phyloP scores from a whole-genome alignment of 2,329 filamentous ascomycete genomes.

The Monosporascus ibericus region DNA sequence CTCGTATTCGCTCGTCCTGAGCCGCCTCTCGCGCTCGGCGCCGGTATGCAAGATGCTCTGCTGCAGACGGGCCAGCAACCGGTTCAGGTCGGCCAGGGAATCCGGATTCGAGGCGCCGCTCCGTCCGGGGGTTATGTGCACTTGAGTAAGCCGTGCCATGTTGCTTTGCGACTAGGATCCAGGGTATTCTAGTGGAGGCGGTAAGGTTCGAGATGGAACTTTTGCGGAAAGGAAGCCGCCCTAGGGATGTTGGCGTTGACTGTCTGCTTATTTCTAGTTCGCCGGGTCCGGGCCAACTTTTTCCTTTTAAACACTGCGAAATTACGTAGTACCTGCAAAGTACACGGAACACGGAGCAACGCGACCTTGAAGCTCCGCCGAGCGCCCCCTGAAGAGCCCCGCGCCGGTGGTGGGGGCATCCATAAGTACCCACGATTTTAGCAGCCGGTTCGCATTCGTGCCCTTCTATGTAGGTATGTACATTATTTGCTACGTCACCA shows the following conservation, averaged over 20 bases:
- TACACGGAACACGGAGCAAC: constrained; percentile 5
- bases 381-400: neutral
- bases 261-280: too few species aligned
- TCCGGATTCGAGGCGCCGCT: constrained; percentile 24
- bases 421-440: neutral
- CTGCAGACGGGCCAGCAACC: constrained; percentile 61
- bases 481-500: too few species aligned
- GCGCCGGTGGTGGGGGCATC: constrained; percentile 14
- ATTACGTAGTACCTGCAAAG: too few species aligned
- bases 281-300: too few species aligned
- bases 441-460: neutral
- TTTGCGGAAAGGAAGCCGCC: too few species aligned
- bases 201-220: neutral
- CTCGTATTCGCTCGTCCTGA: constrained; percentile 60
- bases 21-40: constrained; percentile 49
- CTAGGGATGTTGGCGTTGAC: constrained; percentile 1
- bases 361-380: neutral
- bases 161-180: too few species aligned
- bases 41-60: constrained; percentile 57
- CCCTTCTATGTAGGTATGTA: too few species aligned
- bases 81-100: constrained; percentile 48
- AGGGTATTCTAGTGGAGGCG: too few species aligned
- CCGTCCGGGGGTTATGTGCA: constrained; percentile 20
- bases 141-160: constrained; percentile 27
- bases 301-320: too few species aligned